Base-by-base conservation (phyloP, 805 yeast genomes). In the Allodekkera sacchari region DNA sequence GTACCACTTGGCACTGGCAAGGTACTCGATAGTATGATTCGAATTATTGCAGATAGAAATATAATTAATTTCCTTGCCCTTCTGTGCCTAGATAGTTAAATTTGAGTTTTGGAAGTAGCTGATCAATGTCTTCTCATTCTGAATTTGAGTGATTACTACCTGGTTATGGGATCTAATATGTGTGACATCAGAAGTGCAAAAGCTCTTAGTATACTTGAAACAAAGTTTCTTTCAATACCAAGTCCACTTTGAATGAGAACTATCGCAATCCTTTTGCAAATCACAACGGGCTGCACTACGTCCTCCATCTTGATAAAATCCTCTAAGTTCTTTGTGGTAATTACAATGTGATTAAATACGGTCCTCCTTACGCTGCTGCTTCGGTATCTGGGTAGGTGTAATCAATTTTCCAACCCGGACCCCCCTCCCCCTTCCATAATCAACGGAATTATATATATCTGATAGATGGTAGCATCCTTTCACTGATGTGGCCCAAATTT, bases 291-390 rank as follows among this genome's bases (percentile, higher is more conserved):
- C 22, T 40, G 45, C 21, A 50, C 30, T 29, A 51, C 22, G 9
- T 52, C 52, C 39, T 67, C 76, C 13, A 72, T 53, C 30, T 62
- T 59, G 36, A 62, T 52, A n/a, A 79, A 52, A 42, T 79, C 87
- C 3, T 87, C 85, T 12, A 74, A 61, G 47, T 71, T 74, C 48
- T 80, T 80, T 16, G 77, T 74, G 68, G 37, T 34, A n/a, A 39
- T 32, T 6, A 39, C 35, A 18, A 39, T 32, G 17, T 28, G 37
- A 12, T 72, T 77, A 10, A 78, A 5, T 23, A 34, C 5, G 30
- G 29, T 4, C 35, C 44, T 2, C 73, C 70, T 4, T 57, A 62
- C 1, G 64, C 64, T 0, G 73, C 64, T 13, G 57, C 55, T 16
- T 57, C 64, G 35, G 44, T 47, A 6, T 48, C 36, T 5, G 47